Base-by-base conservation (phyloP, 345 rosid genomes). In the Eucalyptus cladocalyx region DNA sequence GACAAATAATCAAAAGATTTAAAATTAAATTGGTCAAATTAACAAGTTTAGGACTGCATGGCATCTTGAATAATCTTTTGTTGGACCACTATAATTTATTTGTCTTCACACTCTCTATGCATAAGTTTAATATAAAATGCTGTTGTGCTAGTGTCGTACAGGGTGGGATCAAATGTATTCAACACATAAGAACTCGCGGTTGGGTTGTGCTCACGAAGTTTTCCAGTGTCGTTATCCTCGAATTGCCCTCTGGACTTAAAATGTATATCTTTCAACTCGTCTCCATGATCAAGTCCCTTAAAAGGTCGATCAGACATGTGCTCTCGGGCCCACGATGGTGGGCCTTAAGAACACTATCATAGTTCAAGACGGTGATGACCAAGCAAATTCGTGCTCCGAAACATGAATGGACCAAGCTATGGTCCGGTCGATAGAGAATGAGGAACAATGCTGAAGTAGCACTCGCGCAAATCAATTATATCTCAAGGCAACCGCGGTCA, bases 11-110 rank as follows among this genome's bases (percentile, higher is more conserved):
- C 8, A 18, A 18, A 10, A 69, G 0, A 5, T 69, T 34, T 69
- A 69, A 5, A 69, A 69, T 3, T 18, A 34, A 13, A 69, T 34
- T 34, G 0, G 0, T 9, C 11, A 69, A 34, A 69, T 69, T 34
- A 9, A 69, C 11, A 69, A 69, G 4, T 9, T 34, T 34, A 69
- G 2, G 0, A 69, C 1, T 69, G 4, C 4, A 34, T 69, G 11
- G 32, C 6, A 4, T 67, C 19, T 67, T 67, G 40, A 37, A 62
- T 12, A 62, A 2, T 62, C 1, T 69, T 34, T 21, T 18, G 13
- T 21, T 37, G 45, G 15, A 21, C 5, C 47, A 37, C 26, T 76
- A 76, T 11, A 40, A 21, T 40, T 23, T 76, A 21, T 19, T 10
- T 21, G 9, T 37, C 3, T 11, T 21, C 21, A 5, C 2, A 23